Base-by-base conservation (phyloP, 805 yeast genomes). In the Brettanomyces bruxellensis region DNA sequence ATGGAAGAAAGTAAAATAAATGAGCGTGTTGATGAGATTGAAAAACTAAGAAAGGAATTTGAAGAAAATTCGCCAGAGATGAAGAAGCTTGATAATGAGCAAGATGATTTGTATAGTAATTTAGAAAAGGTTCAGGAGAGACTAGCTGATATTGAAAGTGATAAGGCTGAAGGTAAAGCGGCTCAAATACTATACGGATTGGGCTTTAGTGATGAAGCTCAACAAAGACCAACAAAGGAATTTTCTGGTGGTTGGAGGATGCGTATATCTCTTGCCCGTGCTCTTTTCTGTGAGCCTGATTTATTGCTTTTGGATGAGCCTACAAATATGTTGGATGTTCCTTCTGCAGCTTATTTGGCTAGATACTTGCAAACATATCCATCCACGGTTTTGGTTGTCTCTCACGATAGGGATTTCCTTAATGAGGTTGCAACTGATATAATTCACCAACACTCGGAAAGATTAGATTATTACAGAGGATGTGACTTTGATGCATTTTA, bases 161-260 rank as follows among this genome's bases (percentile, higher is more conserved):
- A 93, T 67, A 91, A 90, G 65, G 99, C 99, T 5, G 99, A 93
- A 68, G 83, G 95, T 49, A 80, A 95, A 64, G 99, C 99, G 13
- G 97, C 98, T 2, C 81, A 95, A 9, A 91, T 93, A 50, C 71
- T 93, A 52, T 86, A 67, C 52, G 99, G 99, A 62, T 73, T 93
- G 51, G 99, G 99, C 47, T 93, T 93, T 72, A 81, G 95, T 41
- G 78, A 79, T 51, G 95, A 85, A 57, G 77, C 96, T 5, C 99
- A 93, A 65, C 68, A 72, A 41, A 73, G 73, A 52, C 82, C 96
- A 32, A 89, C 98, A 5, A 91, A 88, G 54, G 76, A 89, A 25
- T 93, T 93, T 65, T 89, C 97, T 45, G 99, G 99, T 78, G 99
- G 99, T 81, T 93, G 99, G 99, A 84, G 99, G 77, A 93, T 93